Evolutionary conservation across 1,139 yeast genomes (phyloP).

Genomic region (Blastobotrys petasosporus): DNA sequence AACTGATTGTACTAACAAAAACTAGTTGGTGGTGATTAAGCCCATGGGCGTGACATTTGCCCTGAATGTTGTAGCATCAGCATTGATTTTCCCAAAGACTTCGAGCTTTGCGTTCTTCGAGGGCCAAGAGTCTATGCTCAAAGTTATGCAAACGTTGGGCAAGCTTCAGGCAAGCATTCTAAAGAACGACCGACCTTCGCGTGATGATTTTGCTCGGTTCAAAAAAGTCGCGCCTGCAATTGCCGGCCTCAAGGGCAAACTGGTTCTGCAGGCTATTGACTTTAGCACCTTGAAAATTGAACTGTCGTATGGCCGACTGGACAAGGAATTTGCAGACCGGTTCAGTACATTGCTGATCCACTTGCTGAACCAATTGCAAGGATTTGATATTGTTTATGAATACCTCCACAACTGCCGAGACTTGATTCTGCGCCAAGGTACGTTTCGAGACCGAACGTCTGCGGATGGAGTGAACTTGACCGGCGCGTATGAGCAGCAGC

Average conservation of each 20-base stretch:
- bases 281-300: conserved; percentile 1
- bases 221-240: conserved; percentile 4
- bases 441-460: too few species aligned
- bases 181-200: conserved; percentile 17
- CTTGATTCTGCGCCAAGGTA: background rate
- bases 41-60: conserved; percentile 27
- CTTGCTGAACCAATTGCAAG: conserved; percentile 2
- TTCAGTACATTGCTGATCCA: background rate
- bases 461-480: background rate
- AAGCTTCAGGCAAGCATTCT: conserved; percentile 17
- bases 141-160: conserved; percentile 13
- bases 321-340: conserved; percentile 1
- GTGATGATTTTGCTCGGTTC: conserved; percentile 12
- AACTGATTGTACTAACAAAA: conserved; percentile 1
- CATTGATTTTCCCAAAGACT: conserved; percentile 27
- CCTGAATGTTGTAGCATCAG: conserved; percentile 18
- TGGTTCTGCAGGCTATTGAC: conserved; percentile 4
- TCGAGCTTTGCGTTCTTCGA: conserved; percentile 23
- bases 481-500: conserved; percentile 11
- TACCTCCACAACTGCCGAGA: conserved; percentile 5
- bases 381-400: conserved; percentile 9
- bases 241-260: conserved; percentile 1
- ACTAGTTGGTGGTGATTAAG: conserved; percentile 16
- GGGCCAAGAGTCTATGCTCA: conserved; percentile 15
- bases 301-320: conserved; percentile 8